Percentiles rank a stretch among this genome's conserved stretches.
Conservation (phyloP, 495 filamentous ascomycete genomes). For the Astrothelium macrocarpum region DNA sequence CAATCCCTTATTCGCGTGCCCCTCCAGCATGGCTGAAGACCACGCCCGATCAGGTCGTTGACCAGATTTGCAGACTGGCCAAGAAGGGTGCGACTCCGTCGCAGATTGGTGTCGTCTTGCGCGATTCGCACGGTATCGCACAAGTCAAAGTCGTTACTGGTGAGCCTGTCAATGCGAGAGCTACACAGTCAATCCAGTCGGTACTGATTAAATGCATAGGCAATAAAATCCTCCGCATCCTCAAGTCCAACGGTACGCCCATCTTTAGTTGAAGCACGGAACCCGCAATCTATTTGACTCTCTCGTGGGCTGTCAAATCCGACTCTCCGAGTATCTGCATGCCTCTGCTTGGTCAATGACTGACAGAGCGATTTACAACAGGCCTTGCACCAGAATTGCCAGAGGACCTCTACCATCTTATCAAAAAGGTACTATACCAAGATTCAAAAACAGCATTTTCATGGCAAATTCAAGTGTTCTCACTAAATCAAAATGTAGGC, state of each 20-base stretch:
- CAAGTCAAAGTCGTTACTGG: constrained; percentile 95
- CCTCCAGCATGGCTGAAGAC: constrained; percentile 89
- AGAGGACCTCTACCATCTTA: constrained; percentile 96
- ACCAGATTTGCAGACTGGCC: constrained; percentile 98
- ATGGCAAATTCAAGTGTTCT: background rate
- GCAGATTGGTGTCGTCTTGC: constrained; percentile 96
- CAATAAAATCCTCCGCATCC: constrained; percentile 98
- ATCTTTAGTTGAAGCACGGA: constrained; percentile 18
- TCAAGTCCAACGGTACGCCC: constrained; percentile 82
- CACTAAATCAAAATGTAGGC: constrained; percentile 45
- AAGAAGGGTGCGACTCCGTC: constrained; percentile 95
- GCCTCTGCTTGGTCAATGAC: constrained; percentile 96
- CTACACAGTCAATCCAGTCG: background rate
- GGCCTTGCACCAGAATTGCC: constrained; percentile 96
- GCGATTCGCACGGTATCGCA: constrained; percentile 93
- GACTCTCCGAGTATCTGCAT: constrained; percentile 19
- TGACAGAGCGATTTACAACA: constrained; percentile 86
- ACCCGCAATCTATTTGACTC: constrained; percentile 23
- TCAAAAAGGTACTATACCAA: constrained; percentile 74
- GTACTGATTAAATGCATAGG: constrained; percentile 41
- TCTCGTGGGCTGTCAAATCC: constrained; percentile 14
- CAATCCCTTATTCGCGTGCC: constrained; percentile 91
- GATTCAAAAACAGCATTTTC: background rate
- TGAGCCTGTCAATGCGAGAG: constrained; percentile 38
- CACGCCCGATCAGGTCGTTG: constrained; percentile 81